These are phyloP conservation scores for Penicillium nucicola DNA, from an alignment of 495 filamentous ascomycete species.

Conservation along the genomic window DNA sequence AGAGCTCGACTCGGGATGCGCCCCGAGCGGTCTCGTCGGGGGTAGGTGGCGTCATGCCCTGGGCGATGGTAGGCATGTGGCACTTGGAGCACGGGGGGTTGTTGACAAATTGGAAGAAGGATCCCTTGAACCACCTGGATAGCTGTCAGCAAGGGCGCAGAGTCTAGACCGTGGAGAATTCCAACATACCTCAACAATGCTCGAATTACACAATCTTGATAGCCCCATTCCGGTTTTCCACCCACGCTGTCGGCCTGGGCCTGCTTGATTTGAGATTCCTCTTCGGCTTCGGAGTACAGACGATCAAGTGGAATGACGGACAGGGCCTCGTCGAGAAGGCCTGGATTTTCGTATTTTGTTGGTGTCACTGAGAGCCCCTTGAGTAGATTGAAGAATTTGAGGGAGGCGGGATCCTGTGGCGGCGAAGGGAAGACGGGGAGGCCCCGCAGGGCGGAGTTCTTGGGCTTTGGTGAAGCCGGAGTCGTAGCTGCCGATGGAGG, in stretches of 20 bases:
- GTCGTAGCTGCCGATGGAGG: conserved; percentile 34
- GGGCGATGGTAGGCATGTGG: conserved; percentile 73
- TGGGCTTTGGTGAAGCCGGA: conserved; percentile 41
- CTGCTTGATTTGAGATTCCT: conserved; percentile 81
- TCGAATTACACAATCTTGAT: conserved; percentile 95
- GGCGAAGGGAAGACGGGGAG: conserved; percentile 79
- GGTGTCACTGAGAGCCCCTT: conserved; percentile 79
- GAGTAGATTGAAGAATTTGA: conserved; percentile 82
- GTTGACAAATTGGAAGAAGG: conserved; percentile 96
- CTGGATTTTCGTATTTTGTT: conserved; percentile 94
- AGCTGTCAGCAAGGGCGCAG: conserved; percentile 18
- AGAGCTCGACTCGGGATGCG: conserved; percentile 83
- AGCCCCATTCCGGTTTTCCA: conserved; percentile 88
- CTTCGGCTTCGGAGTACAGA: conserved; percentile 90
- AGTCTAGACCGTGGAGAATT: conserved; percentile 3
- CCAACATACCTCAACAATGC: conserved; percentile 68
- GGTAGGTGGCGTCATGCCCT: conserved; percentile 77
- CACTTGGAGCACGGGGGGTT: conserved; percentile 85
- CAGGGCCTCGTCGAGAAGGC: conserved; percentile 89
- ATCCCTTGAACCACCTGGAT: conserved; percentile 86
- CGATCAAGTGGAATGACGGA: conserved; percentile 82
- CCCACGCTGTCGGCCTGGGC: conserved; percentile 84
- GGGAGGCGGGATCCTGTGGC: conserved; percentile 67
- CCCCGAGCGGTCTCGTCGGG: conserved; percentile 87
- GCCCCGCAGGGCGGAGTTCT: conserved; percentile 60